Evolutionary conservation across 129 eudicot genomes (phyloP).

Genomic region (Flaveria brownii): DNA sequence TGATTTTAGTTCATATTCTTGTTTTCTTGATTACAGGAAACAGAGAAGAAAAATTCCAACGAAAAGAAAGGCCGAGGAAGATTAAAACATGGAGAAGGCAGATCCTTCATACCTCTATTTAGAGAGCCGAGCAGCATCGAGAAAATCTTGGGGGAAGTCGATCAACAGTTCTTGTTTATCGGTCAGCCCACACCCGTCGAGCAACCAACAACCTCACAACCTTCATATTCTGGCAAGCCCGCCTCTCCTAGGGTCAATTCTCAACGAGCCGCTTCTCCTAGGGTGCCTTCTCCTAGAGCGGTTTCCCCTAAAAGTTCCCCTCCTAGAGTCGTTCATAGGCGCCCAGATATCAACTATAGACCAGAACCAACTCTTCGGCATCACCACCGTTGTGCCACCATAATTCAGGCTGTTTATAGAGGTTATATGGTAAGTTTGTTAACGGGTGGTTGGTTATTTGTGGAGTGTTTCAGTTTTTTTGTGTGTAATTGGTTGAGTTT

Average conservation of each 20-base stretch:
- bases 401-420: conserved; percentile 83
- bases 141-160: conserved; percentile 93
- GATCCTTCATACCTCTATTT: conserved; percentile 84
- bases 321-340: conserved; percentile 42
- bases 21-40: conserved; percentile 43
- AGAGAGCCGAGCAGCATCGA: conserved; percentile 96
- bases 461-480: background rate
- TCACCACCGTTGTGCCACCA: conserved; percentile 75
- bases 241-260: conserved; percentile 46
- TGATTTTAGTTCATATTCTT: conserved; percentile 1
- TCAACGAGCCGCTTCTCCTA: conserved; percentile 44
- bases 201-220: conserved; percentile 41
- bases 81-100: conserved; percentile 62
- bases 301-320: conserved; percentile 41
- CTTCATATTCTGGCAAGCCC: conserved; percentile 36
- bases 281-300: conserved; percentile 45
- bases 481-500: background rate
- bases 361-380: conserved; percentile 70
- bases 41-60: conserved; percentile 54
- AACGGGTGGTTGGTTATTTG: background rate
- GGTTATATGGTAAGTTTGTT: conserved; percentile 74
- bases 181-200: conserved; percentile 54
- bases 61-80: conserved; percentile 67
- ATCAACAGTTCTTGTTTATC: conserved; percentile 51
- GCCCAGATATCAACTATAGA: conserved; percentile 40